Conservation (phyloP, 1,284 basidiomycete species). For the Heterobasidion annosum region DNA sequence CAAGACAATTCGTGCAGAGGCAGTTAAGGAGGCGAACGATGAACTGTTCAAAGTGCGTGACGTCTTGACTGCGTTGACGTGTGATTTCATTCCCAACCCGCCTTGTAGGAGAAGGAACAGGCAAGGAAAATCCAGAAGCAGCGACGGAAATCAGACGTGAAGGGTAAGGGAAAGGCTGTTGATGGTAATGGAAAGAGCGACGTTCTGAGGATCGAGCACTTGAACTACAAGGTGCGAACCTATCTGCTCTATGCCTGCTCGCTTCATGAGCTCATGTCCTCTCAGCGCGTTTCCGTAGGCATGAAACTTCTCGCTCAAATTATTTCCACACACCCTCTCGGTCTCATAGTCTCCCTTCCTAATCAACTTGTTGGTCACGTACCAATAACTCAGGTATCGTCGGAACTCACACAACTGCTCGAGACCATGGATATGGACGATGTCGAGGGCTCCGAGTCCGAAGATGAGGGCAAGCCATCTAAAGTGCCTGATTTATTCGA, state of each 20-base stretch:
- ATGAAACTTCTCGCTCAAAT: constrained; percentile 87
- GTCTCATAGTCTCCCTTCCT: constrained; percentile 88
- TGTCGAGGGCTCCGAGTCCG: constrained; percentile 35
- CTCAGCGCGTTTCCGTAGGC: constrained; percentile 73
- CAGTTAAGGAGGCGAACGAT: constrained; percentile 73
- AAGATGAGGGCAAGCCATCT: constrained; percentile 23
- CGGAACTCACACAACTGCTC: constrained; percentile 67
- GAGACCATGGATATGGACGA: constrained; percentile 54
- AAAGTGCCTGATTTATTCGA: constrained; percentile 38
- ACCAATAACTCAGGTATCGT: constrained; percentile 92
- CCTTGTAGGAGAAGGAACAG: constrained; percentile 24
- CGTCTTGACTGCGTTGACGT: constrained; percentile 5
- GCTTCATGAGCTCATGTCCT: neutral
- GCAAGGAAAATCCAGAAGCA: constrained; percentile 30
- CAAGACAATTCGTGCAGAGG: constrained; percentile 81
- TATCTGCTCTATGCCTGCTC: neutral
- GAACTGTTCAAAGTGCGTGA: constrained; percentile 61
- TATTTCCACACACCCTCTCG: constrained; percentile 82
- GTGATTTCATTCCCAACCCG: constrained; percentile 3
- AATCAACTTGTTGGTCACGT: constrained; percentile 94
- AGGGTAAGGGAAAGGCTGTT: constrained; percentile 23
- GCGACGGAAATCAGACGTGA: constrained; percentile 42
- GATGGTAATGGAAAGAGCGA: constrained; percentile 31
- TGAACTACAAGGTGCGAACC: constrained; percentile 84
- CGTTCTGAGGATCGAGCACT: constrained; percentile 72